Conservation (phyloP, 2,329 filamentous ascomycete genomes). For the Xylaria digitata region DNA sequence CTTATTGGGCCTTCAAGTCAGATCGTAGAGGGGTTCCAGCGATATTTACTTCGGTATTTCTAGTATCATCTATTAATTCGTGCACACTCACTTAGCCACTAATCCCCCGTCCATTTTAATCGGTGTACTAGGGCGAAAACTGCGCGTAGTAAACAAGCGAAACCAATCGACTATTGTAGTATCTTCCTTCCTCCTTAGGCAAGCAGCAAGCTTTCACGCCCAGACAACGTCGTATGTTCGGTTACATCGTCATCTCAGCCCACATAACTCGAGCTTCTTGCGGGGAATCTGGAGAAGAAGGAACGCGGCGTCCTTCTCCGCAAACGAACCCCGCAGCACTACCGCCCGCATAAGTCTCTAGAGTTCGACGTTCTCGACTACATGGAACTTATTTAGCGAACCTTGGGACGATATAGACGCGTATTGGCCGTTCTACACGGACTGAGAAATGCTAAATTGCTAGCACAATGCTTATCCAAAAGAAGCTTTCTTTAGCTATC, state of each 20-base stretch:
- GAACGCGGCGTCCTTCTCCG: constrained; percentile 14
- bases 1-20: too few species aligned
- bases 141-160: too few species aligned
- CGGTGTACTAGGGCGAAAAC: too few species aligned
- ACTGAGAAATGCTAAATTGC: neutral
- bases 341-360: neutral
- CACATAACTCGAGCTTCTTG: neutral
- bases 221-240: constrained; percentile 7
- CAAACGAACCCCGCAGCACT: constrained; percentile 18
- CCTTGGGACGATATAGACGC: neutral
- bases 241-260: constrained; percentile 2
- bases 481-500: neutral
- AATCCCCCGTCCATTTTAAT: too few species aligned
- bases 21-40: too few species aligned
- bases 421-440: neutral
- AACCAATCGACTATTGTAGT: neutral
- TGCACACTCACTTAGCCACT: too few species aligned
- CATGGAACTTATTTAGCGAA: neutral
- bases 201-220: neutral
- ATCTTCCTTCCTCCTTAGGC: constrained; percentile 19
- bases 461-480: neutral
- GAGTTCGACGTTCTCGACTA: neutral
- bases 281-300: constrained; percentile 16
- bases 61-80: too few species aligned
- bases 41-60: too few species aligned